Conservation (phyloP, 2,329 filamentous ascomycete species). For the Cucurbitaria berberidis region DNA sequence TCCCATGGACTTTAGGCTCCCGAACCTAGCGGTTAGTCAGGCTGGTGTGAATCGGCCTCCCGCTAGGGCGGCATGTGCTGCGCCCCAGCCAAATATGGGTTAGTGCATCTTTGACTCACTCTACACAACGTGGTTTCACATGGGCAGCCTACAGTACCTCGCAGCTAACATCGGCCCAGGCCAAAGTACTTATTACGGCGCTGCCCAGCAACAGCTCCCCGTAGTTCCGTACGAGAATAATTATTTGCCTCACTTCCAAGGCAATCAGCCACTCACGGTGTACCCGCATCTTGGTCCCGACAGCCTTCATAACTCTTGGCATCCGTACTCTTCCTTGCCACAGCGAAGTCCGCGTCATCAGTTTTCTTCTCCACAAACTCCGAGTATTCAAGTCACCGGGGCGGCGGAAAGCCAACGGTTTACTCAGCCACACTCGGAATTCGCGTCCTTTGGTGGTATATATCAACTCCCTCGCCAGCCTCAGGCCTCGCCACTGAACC, state of each 20-base stretch:
- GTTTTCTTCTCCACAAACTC: conserved; percentile 30
- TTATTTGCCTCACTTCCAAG: conserved; percentile 37
- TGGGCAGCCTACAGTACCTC: conserved; percentile 33
- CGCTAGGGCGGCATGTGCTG: conserved; percentile 14
- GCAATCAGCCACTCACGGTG: conserved; percentile 38
- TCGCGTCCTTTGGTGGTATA: conserved; percentile 35
- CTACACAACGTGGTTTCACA: conserved; percentile 31
- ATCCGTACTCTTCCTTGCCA: conserved; percentile 37
- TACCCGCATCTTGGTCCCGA: conserved; percentile 38
- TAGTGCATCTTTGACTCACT: conserved; percentile 34
- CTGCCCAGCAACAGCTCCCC: conserved; percentile 31
- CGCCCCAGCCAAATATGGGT: conserved; percentile 30
- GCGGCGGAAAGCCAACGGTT: conserved; percentile 30
- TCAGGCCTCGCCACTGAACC: conserved; percentile 38
- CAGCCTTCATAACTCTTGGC: conserved; percentile 36
- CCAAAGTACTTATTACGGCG: conserved; percentile 40
- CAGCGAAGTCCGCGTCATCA: conserved; percentile 43
- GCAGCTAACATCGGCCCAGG: conserved; percentile 27
- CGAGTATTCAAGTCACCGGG: conserved; percentile 42
- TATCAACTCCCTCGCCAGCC: conserved; percentile 35
- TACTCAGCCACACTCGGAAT: conserved; percentile 44
- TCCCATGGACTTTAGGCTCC: conserved; percentile 30
- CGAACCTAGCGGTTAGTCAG: conserved; percentile 22
- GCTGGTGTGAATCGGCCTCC: conserved; percentile 11
- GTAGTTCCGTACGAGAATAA: conserved; percentile 26